Conservation (phyloP, 257 asterid species). For the Nicotiana obtusifolia region DNA sequence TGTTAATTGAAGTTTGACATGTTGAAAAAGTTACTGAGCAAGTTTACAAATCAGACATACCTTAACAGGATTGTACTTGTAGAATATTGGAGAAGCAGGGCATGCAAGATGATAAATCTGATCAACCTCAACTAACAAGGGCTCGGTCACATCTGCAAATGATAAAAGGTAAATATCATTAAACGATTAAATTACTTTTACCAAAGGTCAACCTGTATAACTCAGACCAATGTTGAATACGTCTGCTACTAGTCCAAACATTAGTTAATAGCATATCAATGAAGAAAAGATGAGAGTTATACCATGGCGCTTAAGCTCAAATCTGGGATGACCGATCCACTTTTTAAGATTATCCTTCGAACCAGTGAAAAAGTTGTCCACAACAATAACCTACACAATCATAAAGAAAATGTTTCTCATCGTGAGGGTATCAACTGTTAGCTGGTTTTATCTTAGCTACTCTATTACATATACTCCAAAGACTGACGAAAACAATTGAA, state of each 20-base stretch:
- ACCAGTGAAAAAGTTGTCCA: conserved; percentile 44
- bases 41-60: conserved; percentile 24
- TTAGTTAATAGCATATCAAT: not conserved
- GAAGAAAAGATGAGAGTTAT: not conserved
- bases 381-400: conserved; percentile 35
- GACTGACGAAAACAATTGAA: too few species aligned
- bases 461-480: too few species aligned
- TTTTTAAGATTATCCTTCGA: conserved; percentile 38
- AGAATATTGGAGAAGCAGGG: conserved; percentile 93
- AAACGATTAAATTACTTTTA: not conserved
- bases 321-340: conserved; percentile 57
- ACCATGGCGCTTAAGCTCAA: conserved; percentile 53
- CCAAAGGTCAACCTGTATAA: too few species aligned
- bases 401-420: too few species aligned
- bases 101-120: conserved; percentile 96
- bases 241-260: not conserved
- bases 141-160: conserved; percentile 76
- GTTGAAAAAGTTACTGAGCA: too few species aligned
- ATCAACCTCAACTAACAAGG: conserved; percentile 79
- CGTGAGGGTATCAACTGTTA: too few species aligned
- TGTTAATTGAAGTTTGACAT: not conserved
- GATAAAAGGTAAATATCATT: not conserved
- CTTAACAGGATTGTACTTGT: conserved; percentile 94
- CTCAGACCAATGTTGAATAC: not conserved
- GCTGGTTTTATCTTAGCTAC: too few species aligned